These are phyloP conservation scores for Ceraceosorus guamensis DNA, from an alignment of 1,284 basidiomycete species.

Conservation along the genomic window DNA sequence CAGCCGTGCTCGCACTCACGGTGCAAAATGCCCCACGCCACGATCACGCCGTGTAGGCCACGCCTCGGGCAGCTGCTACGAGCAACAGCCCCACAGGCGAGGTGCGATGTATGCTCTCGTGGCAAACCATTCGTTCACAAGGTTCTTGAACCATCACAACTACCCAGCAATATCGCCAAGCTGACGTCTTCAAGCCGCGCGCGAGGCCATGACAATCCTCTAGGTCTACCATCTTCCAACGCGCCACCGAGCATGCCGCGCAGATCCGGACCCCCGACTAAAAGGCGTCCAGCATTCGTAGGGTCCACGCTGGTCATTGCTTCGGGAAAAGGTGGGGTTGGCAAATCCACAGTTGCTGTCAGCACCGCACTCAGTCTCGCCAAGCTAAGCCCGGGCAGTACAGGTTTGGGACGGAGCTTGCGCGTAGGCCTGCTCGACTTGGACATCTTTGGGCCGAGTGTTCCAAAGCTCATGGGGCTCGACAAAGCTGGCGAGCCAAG, in stretches of 20 bases:
- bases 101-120: too few species aligned
- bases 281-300: conserved; percentile 53
- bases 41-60: too few species aligned
- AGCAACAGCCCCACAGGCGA: too few species aligned
- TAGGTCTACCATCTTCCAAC: conserved; percentile 42
- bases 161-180: too few species aligned
- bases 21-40: too few species aligned
- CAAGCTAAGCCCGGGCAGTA: conserved; percentile 50
- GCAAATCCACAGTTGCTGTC: conserved; percentile 84
- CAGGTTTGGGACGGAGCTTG: conserved; percentile 19
- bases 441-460: conserved; percentile 89
- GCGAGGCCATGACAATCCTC: conserved; percentile 34
- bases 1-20: too few species aligned
- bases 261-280: conserved; percentile 49
- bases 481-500: conserved; percentile 71
- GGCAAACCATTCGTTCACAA: too few species aligned
- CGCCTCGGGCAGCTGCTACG: too few species aligned
- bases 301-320: conserved; percentile 71
- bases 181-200: conserved; percentile 1
- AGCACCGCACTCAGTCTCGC: conserved; percentile 60
- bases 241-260: conserved; percentile 39
- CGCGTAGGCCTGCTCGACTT: conserved; percentile 83
- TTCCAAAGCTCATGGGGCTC: conserved; percentile 92
- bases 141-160: too few species aligned
- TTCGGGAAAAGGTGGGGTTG: conserved; percentile 93